Conservation (phyloP, 805 yeast species). For the Nakazawaea peltata region DNA sequence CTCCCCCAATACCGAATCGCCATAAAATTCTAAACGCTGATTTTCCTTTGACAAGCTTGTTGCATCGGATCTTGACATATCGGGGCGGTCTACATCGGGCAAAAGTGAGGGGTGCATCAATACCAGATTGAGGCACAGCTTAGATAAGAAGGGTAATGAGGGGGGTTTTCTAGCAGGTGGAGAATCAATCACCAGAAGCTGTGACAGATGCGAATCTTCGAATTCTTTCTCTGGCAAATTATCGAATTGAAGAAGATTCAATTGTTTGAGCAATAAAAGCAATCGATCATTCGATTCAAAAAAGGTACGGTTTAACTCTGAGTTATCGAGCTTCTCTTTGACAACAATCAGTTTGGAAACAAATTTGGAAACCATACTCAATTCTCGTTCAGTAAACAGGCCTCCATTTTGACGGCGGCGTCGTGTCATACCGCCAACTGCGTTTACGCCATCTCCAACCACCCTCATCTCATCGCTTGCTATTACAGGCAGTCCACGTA, state of each 20-base stretch:
- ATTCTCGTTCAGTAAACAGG: not conserved
- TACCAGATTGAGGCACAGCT: not conserved
- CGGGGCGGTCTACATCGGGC: not conserved
- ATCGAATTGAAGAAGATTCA: slow-evolving; percentile 2
- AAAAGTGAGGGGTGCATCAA: slow-evolving; percentile 4
- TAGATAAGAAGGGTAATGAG: too few relatives aligned
- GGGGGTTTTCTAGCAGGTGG: too few relatives aligned
- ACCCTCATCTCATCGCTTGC: too few relatives aligned
- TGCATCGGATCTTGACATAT: not conserved
- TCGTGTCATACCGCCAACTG: too few relatives aligned
- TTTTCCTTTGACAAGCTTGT: slow-evolving; percentile 13
- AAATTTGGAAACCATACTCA: slow-evolving; percentile 1
- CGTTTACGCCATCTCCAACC: too few relatives aligned
- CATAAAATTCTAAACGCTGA: slow-evolving; percentile 36
- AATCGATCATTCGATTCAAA: not conserved
- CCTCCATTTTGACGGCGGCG: too few relatives aligned
- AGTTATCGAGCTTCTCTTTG: not conserved
- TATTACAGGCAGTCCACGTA: too few relatives aligned
- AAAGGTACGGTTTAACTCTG: not conserved
- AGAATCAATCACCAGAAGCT: too few relatives aligned
- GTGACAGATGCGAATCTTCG: too few relatives aligned
- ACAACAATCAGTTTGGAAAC: slow-evolving; percentile 1
- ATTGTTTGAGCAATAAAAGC: not conserved
- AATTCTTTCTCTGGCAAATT: not conserved
- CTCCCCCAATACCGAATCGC: slow-evolving; percentile 35